phyloP scores from a whole-genome alignment of 1,284 basidiomycete species.

The Wallemia ichthyophaga region DNA sequence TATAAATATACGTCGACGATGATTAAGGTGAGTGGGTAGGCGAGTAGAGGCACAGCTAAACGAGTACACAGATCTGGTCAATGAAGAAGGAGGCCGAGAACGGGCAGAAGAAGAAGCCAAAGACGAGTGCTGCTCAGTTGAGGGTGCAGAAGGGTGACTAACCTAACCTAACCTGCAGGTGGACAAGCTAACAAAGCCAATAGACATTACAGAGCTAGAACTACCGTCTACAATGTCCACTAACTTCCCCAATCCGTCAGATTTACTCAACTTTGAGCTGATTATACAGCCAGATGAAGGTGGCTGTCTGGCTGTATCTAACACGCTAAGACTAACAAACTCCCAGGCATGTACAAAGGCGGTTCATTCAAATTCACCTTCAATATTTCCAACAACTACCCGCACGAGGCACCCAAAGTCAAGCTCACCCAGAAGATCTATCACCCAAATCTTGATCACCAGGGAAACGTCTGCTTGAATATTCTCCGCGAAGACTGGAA shows the following conservation, averaged over 20 bases:
- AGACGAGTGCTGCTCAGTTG: conserved; percentile 88
- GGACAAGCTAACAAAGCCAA: not conserved
- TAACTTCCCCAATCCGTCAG: conserved; percentile 58
- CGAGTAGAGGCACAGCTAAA: not conserved
- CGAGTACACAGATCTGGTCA: conserved; percentile 53
- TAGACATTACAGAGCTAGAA: conserved; percentile 90
- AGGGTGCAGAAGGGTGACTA: conserved; percentile 80
- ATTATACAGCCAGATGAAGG: conserved; percentile 93
- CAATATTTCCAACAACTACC: conserved; percentile 87
- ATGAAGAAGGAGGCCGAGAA: conserved; percentile 87
- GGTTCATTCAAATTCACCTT: conserved; percentile 83
- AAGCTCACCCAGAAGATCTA: conserved; percentile 97
- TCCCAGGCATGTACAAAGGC: conserved; percentile 81
- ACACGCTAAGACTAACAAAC: not conserved
- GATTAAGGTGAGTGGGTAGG: not conserved
- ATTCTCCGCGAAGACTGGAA: conserved; percentile 99
- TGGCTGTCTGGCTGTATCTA: conserved; percentile 13
- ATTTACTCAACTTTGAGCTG: conserved; percentile 85
- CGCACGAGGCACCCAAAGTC: conserved; percentile 96
- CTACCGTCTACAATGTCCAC: conserved; percentile 88
- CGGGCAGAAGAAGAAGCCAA: conserved; percentile 77
- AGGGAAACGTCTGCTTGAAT: conserved; percentile 88
- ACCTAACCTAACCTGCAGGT: not conserved
- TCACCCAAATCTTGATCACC: conserved; percentile 91
- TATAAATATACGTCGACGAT: not conserved